A percentile compares a stretch with the other conserved stretches of the same genome.
These are phyloP conservation scores for Brassica juncea DNA, from an alignment of 345 rosid species.

Conservation along the genomic window DNA sequence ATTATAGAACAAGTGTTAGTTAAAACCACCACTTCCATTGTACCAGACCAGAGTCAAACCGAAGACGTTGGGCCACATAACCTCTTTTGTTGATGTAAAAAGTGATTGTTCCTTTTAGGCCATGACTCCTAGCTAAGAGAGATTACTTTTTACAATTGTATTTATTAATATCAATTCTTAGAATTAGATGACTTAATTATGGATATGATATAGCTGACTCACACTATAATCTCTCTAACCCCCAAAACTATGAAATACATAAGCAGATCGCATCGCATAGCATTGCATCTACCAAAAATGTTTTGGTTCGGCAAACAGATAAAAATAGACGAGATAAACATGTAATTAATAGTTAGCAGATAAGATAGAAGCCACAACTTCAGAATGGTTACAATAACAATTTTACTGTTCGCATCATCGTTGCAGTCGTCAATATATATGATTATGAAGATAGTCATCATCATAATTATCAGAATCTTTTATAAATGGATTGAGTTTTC, in stretches of 20 bases:
- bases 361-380: constrained; percentile 15
- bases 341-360: neutral
- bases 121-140: neutral
- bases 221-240: neutral
- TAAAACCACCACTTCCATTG: neutral
- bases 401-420: neutral
- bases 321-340: neutral
- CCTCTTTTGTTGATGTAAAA: neutral
- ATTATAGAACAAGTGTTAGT: constrained; percentile 10
- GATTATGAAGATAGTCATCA: constrained; percentile 19
- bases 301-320: neutral
- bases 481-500: constrained; percentile 3
- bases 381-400: constrained; percentile 13
- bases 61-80: constrained; percentile 1
- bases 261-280: neutral
- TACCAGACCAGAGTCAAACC: constrained; percentile 20
- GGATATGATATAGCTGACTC: neutral
- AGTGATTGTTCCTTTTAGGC: neutral
- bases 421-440: constrained; percentile 16
- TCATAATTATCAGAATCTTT: constrained; percentile 9
- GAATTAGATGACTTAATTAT: neutral
- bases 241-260: neutral
- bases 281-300: neutral
- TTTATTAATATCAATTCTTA: neutral
- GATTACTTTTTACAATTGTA: neutral